phyloP scores from a whole-genome alignment of 805 yeast genomes.

The Candida ulmi region DNA sequence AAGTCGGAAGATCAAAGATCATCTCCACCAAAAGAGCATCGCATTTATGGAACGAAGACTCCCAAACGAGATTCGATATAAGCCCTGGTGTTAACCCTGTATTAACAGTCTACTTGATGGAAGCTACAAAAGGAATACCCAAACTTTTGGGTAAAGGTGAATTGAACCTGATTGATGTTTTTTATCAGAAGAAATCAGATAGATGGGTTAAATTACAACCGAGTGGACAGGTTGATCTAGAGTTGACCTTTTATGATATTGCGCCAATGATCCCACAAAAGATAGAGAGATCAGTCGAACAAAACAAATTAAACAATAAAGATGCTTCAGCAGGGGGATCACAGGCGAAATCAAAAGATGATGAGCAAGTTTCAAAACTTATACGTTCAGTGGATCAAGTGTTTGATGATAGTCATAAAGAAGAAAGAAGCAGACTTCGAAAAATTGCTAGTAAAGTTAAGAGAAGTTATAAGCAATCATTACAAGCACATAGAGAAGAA shows the following conservation, averaged over 20 bases:
- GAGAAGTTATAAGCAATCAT: slow-evolving; percentile 15
- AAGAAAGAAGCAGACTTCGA: slow-evolving; percentile 16
- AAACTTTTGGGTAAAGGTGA: slow-evolving; percentile 13
- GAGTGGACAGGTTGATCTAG: slow-evolving; percentile 15
- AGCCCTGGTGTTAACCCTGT: slow-evolving; percentile 9
- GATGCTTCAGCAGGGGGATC: neutral
- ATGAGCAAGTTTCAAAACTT: neutral
- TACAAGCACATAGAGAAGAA: slow-evolving; percentile 1
- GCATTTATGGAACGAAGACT: slow-evolving; percentile 17
- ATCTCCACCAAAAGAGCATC: neutral
- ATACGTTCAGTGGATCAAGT: slow-evolving; percentile 20
- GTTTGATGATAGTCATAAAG: slow-evolving; percentile 16
- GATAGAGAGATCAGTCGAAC: neutral
- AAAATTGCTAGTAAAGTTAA: slow-evolving; percentile 15
- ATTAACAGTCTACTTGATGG: slow-evolving; percentile 15
- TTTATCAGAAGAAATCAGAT: slow-evolving; percentile 10
- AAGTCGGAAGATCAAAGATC: slow-evolving; percentile 11
- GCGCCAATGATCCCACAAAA: slow-evolving; percentile 18
- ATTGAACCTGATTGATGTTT: slow-evolving; percentile 11
- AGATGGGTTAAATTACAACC: slow-evolving; percentile 11
- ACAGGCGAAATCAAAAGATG: neutral
- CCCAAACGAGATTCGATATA: slow-evolving; percentile 21
- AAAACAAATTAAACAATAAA: neutral
- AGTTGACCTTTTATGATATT: slow-evolving; percentile 19
- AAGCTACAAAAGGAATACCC: slow-evolving; percentile 9